Evolutionary conservation across 2,329 filamentous ascomycete species (phyloP).

Genomic region (Nannizziopsis barbatae): DNA sequence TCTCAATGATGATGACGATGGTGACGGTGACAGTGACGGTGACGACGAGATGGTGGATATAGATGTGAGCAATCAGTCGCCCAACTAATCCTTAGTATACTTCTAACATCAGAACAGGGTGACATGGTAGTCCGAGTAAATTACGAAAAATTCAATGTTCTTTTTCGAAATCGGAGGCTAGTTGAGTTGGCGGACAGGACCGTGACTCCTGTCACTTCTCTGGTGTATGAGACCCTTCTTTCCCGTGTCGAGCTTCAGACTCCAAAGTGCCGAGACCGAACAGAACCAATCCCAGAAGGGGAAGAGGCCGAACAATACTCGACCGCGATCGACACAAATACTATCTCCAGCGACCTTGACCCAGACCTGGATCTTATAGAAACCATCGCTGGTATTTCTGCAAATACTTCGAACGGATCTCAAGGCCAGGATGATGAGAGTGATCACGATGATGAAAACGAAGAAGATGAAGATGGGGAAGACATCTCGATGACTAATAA

Average conservation of each 20-base stretch:
- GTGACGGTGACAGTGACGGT: conserved; percentile 1
- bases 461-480: conserved; percentile 39
- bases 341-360: conserved; percentile 29
- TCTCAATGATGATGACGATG: conserved; percentile 25
- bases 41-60: conserved; percentile 27
- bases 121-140: conserved; percentile 69
- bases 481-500: conserved; percentile 35
- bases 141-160: conserved; percentile 71
- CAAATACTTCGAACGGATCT: conserved; percentile 27
- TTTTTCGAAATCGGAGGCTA: conserved; percentile 67
- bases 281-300: conserved; percentile 31
- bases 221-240: conserved; percentile 66
- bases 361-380: conserved; percentile 29
- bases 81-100: neutral
- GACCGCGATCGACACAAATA: conserved; percentile 26
- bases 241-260: conserved; percentile 58
- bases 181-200: conserved; percentile 59
- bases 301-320: conserved; percentile 34
- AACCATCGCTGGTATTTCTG: conserved; percentile 27
- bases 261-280: conserved; percentile 48
- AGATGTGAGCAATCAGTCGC: conserved; percentile 25
- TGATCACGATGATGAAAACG: conserved; percentile 28
- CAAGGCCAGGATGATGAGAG: conserved; percentile 46
- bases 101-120: conserved; percentile 40
- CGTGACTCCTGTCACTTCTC: conserved; percentile 61